Base-by-base conservation (phyloP, 495 filamentous ascomycete species). In the Barbatosphaeria neglecta region DNA sequence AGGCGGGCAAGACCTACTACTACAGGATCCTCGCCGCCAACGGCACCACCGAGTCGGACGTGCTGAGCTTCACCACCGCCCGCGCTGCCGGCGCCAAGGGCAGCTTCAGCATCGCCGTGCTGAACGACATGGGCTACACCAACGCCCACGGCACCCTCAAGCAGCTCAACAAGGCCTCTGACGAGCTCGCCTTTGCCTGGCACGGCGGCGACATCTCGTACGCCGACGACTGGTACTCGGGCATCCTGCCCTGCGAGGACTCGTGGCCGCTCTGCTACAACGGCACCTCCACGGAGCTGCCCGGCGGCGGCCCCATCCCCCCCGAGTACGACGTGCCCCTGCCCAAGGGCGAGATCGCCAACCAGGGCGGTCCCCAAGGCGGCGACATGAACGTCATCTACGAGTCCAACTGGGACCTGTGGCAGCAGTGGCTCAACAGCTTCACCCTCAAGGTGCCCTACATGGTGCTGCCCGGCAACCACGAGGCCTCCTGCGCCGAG, bases 201-300 rank as follows among this genome's bases (percentile, higher is more conserved):
- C 73, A 75, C 51, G 69, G 69, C 37, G 70, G 70, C 41, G 70
- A 74, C 40, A 53, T 74, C 42, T 64, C 59, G 42, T 74, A 74
- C 45, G 70, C 70, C 17, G 70, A 72, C 51, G 67, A 72, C 44
- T 70, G 68, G 66, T 73, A 66, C 37, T 68, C 65, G 17, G 73
- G 72, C 11, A 69, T 75, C 38, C 56, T 76, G 22, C 66, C 73
- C 22, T 76, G 73, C 47, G 62, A 53, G 37, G 49, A 58, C 41
- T 57, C 63, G 51, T 76, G 73, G 72, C 66, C 69, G 3, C 67
- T 76, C 8, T 76, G 73, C 62, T 76, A 74, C 50, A 75, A 75
- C 48, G 73, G 73, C 27, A 65, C 69, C 8, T 62, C 55, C 31
- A 68, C 54, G 31, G 38, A 50, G 43, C 57, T 73, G 8, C 69